phyloP scores from a whole-genome alignment of 2,329 filamentous ascomycete species.

The Magnaporthiopsis poae region DNA sequence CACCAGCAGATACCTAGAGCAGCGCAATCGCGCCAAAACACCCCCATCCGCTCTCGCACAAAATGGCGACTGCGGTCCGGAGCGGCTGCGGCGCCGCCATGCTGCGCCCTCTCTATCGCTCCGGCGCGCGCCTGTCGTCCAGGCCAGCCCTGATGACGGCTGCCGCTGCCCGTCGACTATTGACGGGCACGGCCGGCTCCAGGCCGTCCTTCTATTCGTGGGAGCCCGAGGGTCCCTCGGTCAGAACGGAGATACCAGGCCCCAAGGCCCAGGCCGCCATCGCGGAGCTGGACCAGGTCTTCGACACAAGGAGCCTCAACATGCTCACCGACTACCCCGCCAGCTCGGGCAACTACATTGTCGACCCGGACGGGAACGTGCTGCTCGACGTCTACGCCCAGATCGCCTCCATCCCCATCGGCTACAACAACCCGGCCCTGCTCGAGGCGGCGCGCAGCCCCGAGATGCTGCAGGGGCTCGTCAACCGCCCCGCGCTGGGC shows the following conservation, averaged over 20 bases:
- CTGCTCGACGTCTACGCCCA: slow-evolving; percentile 77
- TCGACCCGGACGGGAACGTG: slow-evolving; percentile 60
- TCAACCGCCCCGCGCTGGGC: slow-evolving; percentile 81
- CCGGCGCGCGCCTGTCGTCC: slow-evolving; percentile 9
- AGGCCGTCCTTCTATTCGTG: slow-evolving; percentile 19
- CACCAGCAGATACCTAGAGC: too few species aligned
- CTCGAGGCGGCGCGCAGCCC: slow-evolving; percentile 59
- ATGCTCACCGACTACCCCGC: slow-evolving; percentile 68
- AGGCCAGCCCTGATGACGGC: slow-evolving; percentile 8
- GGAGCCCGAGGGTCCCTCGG: slow-evolving; percentile 42
- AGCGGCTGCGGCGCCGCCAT: slow-evolving; percentile 10
- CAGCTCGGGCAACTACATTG: slow-evolving; percentile 72
- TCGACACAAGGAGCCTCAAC: slow-evolving; percentile 78
- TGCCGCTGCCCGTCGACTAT: slow-evolving; percentile 14
- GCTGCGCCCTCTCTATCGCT: slow-evolving; percentile 11
- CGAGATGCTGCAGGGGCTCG: slow-evolving; percentile 69
- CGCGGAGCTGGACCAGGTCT: slow-evolving; percentile 64
- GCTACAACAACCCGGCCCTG: slow-evolving; percentile 81
- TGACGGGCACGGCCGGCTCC: slow-evolving; percentile 16
- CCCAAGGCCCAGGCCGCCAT: slow-evolving; percentile 62
- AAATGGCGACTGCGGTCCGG: slow-evolving; percentile 9
- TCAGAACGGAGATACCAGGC: slow-evolving; percentile 61
- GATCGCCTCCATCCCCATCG: slow-evolving; percentile 84
- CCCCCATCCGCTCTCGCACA: background rate
- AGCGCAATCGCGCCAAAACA: too few species aligned